Evolutionary conservation across 768 basidiomycete species (phyloP), one percentile per base, ranked within the genome.

Genomic region (Lactifluus pinguis): DNA sequence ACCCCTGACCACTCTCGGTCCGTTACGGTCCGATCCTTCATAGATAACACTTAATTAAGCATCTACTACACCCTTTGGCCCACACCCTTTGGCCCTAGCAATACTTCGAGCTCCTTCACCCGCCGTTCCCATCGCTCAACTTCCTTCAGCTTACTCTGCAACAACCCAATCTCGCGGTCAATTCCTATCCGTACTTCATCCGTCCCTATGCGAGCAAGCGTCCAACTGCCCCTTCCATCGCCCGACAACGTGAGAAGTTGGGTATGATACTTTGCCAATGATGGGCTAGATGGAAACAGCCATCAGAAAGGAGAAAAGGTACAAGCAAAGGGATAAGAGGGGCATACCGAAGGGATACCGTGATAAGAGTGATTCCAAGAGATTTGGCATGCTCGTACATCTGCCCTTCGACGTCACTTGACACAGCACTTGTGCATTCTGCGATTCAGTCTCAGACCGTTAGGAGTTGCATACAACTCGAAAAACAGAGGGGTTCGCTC

Each of bases 381-480:
- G 84, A 79, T 72, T 97, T 97, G 32, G 89, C 87, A 64, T 91
- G 85, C 70, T 95, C 89, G 75, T 98, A 98, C 91, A 98, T 94
- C 65, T 83, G 78, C 0, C 94, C 94, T 71, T 98, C 95, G 21
- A 98, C 94, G 69, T 98, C 95, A 63, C 89, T 91, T 13, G 92
- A 95, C 10, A 98, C 92, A 0, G 95, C 95, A 57, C 89, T 92
- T 6, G 95, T 98, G 72, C 93, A 97, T 69, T 98, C 94, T 89
- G 69, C 6, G 14, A 8, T 19, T 42, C 17, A 44, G 58, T 36
- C 17, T 34, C 53, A n/a, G 66, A 69, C 50, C 14, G 39, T 48
- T 55, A 62, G 50, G 49, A 30, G 32, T 11, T 32, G 50, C 36
- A 0, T 47, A 19, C 34, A 21, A 7, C 25, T n/a, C 11, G 2